Base-by-base conservation (phyloP, 257 asterid genomes). In the Knoxia roxburghii region DNA sequence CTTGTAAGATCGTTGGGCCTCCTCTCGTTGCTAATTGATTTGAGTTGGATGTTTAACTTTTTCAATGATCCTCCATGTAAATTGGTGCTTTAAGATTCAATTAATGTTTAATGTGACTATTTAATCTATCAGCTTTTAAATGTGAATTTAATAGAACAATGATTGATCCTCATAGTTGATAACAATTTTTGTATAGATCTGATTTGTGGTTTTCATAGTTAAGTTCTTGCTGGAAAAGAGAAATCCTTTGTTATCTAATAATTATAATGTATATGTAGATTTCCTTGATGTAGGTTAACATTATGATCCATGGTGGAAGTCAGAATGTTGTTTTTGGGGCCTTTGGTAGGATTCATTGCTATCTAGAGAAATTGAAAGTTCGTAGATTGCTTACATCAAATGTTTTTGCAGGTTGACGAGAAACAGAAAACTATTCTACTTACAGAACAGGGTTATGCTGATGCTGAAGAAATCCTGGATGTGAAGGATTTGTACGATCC, bases 401-500 rank as follows among this genome's bases (percentile, higher is more conserved):
- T 60, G 49, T n/a, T 64, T 50, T 48, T 82, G 89, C 95, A 93
- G 99, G 97, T 93, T 55, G 99, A 93, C 67, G 99, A 93, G 79
- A 93, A 90, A 71, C 97, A 85, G 74, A 93, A 93, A 80, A 81
- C 82, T 43, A 93, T 90, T 73, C 77, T 93, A 69, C 90, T 90
- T 70, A 74, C 95, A 18, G 99, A 93, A 80, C 95, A 93, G 80
- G 99, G 99, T 69, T 93, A 93, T 81, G 96, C 96, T 43, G 97
- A 90, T 78, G 89, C 99, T 60, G 99, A 93, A 74, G 97, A 93
- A 87, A 93, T 93, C 75, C 82, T 93, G 80, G 89, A 83, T 66
- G 92, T 93, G 66, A 88, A 93, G 78, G 97, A 93, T 83, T 81
- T 93, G 67, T 93, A 93, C 74, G 99, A 93, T 81, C 99, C 99